phyloP scores from a whole-genome alignment of 495 filamentous ascomycete species.

The Jackrogersella multiformis region DNA sequence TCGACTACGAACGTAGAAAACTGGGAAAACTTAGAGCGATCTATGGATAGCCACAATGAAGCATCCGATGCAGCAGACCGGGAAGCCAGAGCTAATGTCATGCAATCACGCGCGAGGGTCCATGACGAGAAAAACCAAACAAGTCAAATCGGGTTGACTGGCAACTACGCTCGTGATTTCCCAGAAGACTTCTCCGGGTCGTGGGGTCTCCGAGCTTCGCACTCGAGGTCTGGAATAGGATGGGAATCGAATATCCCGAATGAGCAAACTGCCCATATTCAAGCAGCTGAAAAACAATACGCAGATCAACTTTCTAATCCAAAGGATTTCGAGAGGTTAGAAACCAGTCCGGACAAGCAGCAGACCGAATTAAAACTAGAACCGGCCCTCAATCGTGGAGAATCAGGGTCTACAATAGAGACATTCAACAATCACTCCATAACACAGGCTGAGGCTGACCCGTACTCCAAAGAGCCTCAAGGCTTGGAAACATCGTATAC shows the following conservation, averaged over 20 bases:
- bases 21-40: slow-evolving; percentile 16
- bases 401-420: slow-evolving; percentile 16
- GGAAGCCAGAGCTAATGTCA: slow-evolving; percentile 40
- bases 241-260: slow-evolving; percentile 2
- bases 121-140: not conserved
- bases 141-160: slow-evolving; percentile 45
- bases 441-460: slow-evolving; percentile 42
- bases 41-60: slow-evolving; percentile 19
- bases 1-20: not conserved
- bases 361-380: slow-evolving; percentile 36
- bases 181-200: slow-evolving; percentile 54
- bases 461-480: slow-evolving; percentile 51
- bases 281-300: slow-evolving; percentile 37
- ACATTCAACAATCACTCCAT: slow-evolving; percentile 16
- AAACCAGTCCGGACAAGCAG: slow-evolving; percentile 50
- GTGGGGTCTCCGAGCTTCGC: slow-evolving; percentile 43
- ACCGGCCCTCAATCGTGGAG: slow-evolving; percentile 39
- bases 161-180: slow-evolving; percentile 57
- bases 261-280: slow-evolving; percentile 22
- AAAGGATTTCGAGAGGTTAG: slow-evolving; percentile 38
- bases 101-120: slow-evolving; percentile 29
- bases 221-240: not conserved
- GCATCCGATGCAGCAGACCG: slow-evolving; percentile 28
- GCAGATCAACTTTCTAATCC: slow-evolving; percentile 37
- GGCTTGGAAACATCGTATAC: slow-evolving; percentile 49